Conservation (phyloP, 2,329 filamentous ascomycete genomes). For the Aspergillus pseudoterreus region DNA sequence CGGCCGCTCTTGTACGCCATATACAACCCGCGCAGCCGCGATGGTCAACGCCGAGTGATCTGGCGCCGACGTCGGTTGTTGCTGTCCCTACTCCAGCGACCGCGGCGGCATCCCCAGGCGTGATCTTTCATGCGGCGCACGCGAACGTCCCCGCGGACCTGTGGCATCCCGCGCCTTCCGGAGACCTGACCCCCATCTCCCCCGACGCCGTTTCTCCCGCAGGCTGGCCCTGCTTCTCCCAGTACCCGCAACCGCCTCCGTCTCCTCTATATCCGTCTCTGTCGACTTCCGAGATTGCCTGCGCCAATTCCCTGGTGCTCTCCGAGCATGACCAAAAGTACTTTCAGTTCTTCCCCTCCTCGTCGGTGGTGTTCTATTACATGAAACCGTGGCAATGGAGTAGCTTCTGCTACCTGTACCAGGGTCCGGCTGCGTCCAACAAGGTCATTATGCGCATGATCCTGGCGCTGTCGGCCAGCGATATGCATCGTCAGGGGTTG, state of each 20-base stretch:
- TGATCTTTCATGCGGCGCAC: slow-evolving; percentile 5
- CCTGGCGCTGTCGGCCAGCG: slow-evolving; percentile 33
- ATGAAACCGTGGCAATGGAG: slow-evolving; percentile 39
- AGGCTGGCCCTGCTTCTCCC: slow-evolving; percentile 13
- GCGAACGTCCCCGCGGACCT: slow-evolving; percentile 7
- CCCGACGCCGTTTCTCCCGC: slow-evolving; percentile 12
- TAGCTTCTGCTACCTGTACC: slow-evolving; percentile 34
- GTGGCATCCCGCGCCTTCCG: slow-evolving; percentile 1
- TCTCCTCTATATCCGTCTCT: slow-evolving; percentile 24
- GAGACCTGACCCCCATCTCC: slow-evolving; percentile 15
- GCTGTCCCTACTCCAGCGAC: not conserved
- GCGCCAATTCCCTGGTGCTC: slow-evolving; percentile 33
- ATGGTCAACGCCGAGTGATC: slow-evolving; percentile 4
- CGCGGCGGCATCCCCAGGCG: slow-evolving; percentile 1
- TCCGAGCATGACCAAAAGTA: slow-evolving; percentile 32
- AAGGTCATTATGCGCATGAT: slow-evolving; percentile 40
- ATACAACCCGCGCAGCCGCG: slow-evolving; percentile 22
- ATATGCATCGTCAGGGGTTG: slow-evolving; percentile 33
- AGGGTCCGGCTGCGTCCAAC: slow-evolving; percentile 30
- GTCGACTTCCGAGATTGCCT: slow-evolving; percentile 17
- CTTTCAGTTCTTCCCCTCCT: slow-evolving; percentile 33
- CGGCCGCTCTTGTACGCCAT: slow-evolving; percentile 20
- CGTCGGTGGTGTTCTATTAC: slow-evolving; percentile 31
- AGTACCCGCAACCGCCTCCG: slow-evolving; percentile 13
- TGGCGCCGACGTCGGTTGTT: not conserved